Base-by-base conservation (phyloP, 352 stramenopile genomes). In the Phytophthora citricola region DNA sequence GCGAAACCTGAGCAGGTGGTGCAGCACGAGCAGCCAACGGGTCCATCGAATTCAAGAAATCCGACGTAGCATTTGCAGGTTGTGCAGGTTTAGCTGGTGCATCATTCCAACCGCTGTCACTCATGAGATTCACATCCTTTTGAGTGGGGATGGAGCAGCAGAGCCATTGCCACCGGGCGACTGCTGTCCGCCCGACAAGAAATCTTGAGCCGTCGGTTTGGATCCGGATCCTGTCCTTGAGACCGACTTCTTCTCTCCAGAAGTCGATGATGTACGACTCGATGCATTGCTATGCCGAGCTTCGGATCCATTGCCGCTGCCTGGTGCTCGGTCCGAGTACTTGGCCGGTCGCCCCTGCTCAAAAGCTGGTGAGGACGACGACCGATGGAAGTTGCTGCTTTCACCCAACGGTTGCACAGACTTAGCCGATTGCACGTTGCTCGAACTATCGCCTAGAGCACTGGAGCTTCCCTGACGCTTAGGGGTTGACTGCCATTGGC, bases 81-180 rank as follows among this genome's bases (percentile, higher is more conserved):
- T 81, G 66, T 24, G 73, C 48, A 7, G 63, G 22, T 7, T 48
- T 49, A 5, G 67, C 52, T 2, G 65, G 46, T 22, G 66, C 60
- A 45, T 85, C 80, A 5, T 65, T 75, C 81, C 79, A 90, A 3
- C 62, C 66, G 43, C 76, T 86, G 54, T 86, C 84, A 54, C 63
- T 83, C 81, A 94, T 94, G 26, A 94, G 76, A 55, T 93, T 89
- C 29, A 93, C 86, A 38, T 82, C 68, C 15, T 71, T 71, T 68
- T 63, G 15, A 54, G 31, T 17, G 65, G 39, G 17, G 60, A 69
- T 4, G 63, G 53, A 0, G 71, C 52, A 15, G 66, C 8, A 26
- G 60, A 41, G 47, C 29, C 22, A 50, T 48, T 31, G 8, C 41
- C 39, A 29, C 34, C 36, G 7, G 71, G 36, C 15, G 69, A 53